A percentile compares a stretch with the other conserved stretches of the same genome.
Evolutionary conservation across 345 rosid genomes (phyloP).

Genomic region (Brassica incana): DNA sequence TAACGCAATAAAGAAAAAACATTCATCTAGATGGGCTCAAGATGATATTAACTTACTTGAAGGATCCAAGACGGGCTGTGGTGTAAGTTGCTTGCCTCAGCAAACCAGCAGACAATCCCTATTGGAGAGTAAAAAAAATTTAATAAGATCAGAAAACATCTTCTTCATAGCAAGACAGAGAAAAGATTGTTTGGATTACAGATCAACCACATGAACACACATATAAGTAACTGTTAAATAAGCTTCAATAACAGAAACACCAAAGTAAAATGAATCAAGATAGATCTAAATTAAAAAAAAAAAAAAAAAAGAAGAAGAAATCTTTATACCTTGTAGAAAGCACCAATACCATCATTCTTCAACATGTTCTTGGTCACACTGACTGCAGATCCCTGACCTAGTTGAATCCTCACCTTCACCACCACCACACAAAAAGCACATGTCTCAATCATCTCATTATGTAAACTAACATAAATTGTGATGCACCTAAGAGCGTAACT

Average conservation of each 20-base stretch:
- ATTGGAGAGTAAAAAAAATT: slow-evolving; percentile 5
- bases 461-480: no score
- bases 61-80: slow-evolving; percentile 96
- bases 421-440: slow-evolving; percentile 9
- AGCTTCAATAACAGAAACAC: not conserved
- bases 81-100: slow-evolving; percentile 98
- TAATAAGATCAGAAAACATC: slow-evolving; percentile 1
- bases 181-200: not conserved
- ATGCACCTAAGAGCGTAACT: not conserved
- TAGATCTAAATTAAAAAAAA: slow-evolving; percentile 8
- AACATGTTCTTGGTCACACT: slow-evolving; percentile 78
- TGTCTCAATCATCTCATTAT: not conserved
- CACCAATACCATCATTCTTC: slow-evolving; percentile 80
- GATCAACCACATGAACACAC: slow-evolving; percentile 12
- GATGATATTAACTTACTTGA: slow-evolving; percentile 56
- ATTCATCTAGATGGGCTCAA: not conserved
- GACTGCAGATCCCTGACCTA: slow-evolving; percentile 95
- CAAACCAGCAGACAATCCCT: slow-evolving; percentile 95
- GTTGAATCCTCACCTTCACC: slow-evolving; percentile 68
- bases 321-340: slow-evolving; percentile 83
- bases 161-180: not conserved
- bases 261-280: not conserved
- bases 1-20: not conserved
- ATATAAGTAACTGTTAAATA: not conserved
- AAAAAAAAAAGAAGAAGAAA: no score